Evolutionary conservation across 768 basidiomycete genomes (phyloP), one percentile per base, ranked within the genome.

Genomic region (Tricholoma matsutake): DNA sequence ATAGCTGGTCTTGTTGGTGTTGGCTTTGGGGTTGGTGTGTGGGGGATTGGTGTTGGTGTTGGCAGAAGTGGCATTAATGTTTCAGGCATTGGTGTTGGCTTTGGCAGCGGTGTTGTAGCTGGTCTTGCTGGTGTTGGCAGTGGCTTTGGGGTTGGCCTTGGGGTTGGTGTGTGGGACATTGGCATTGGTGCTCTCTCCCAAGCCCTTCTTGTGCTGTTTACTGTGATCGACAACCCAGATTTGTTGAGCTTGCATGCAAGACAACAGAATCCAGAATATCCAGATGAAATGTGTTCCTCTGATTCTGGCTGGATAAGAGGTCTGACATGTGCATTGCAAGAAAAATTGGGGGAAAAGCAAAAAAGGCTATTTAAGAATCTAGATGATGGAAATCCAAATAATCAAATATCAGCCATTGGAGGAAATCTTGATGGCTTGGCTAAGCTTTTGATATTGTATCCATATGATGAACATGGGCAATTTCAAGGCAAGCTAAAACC

Each of bases 161-260:
- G n/a, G n/a, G n/a, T n/a, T n/a, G n/a, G n/a, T n/a, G n/a, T n/a
- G n/a, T n/a, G n/a, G n/a, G n/a, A n/a, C n/a, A n/a, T n/a, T n/a
- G n/a, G n/a, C n/a, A n/a, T n/a, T n/a, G n/a, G n/a, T n/a, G n/a
- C n/a, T 32, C 39, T 39, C 5, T 5, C 10, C 6, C 10, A 39
- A 39, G 63, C 64, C 22, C 58, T 65, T n/a, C 52, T 63, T 28
- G 25, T 65, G 7, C 37, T 65, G 32, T 64, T 64, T 18, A 60
- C 64, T 31, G 20, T 63, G 13, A 52, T 34, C 9, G 51, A 49
- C 22, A 65, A 65, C 56, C 16, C 59, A n/a, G 64, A 65, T 22
- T n/a, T 65, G 25, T 52, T 65, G 49, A 64, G 60, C 25, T 43
- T 65, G 16, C 64, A 65, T 64, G 63, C 54, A 4, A 51, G 55